Conservation (phyloP, 495 filamentous ascomycete genomes). For the Penicillium verhagenii region DNA sequence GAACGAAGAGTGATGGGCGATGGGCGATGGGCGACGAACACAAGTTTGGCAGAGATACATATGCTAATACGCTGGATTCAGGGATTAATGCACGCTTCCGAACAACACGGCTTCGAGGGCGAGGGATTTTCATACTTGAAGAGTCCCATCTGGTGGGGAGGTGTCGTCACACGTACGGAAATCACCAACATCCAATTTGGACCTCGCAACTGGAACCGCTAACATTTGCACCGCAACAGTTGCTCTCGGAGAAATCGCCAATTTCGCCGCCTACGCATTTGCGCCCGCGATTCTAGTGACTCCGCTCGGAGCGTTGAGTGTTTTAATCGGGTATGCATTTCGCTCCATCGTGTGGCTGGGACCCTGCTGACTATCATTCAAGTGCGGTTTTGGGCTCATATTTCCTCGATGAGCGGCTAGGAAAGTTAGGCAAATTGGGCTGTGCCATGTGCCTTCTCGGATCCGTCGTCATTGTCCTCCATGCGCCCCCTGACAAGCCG, state of each 20-base stretch:
- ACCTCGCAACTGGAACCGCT: conserved; percentile 6
- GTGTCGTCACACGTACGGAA: conserved; percentile 77
- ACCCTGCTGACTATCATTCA: conserved; percentile 37
- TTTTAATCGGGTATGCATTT: conserved; percentile 74
- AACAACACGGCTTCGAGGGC: conserved; percentile 92
- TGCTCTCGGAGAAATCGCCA: conserved; percentile 82
- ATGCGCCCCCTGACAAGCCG: conserved; percentile 90
- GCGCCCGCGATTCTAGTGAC: conserved; percentile 97
- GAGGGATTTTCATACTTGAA: conserved; percentile 92
- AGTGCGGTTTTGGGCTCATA: conserved; percentile 88
- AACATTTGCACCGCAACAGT: conserved; percentile 46
- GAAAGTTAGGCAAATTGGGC: conserved; percentile 85
- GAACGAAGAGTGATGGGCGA: too few species aligned
- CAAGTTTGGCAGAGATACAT: background rate
- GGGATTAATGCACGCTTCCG: conserved; percentile 87
- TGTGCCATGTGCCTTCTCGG: conserved; percentile 96
- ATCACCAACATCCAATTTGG: background rate
- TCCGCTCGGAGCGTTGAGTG: conserved; percentile 86
- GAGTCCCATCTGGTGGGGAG: conserved; percentile 93
- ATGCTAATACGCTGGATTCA: conserved; percentile 35
- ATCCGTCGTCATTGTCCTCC: conserved; percentile 94
- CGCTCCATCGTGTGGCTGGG: background rate
- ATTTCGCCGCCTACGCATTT: conserved; percentile 97
- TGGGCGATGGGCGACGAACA: background rate
- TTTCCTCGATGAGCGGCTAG: conserved; percentile 85